Base-by-base conservation (phyloP, 345 rosid genomes). In the Sisymbrium irio region DNA sequence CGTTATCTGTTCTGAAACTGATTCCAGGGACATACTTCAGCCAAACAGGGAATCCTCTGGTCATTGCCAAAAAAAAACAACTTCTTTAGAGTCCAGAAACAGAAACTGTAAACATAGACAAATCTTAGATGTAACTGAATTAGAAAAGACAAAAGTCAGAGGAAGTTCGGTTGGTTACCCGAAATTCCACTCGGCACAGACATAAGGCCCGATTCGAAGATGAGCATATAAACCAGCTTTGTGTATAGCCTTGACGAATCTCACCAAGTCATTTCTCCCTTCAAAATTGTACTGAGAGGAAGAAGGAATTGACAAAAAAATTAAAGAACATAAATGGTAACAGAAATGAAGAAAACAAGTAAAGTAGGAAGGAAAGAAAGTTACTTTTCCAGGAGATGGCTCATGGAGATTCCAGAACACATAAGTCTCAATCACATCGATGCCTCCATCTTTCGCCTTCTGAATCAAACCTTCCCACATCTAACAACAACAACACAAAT, bases 321-420 rank as follows among this genome's bases (percentile, higher is more conserved):
- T 11, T 9, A 12, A 14, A 42, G 27, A 22, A 65, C 7, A 50
- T 17, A 59, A 56, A 18, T 3, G 4, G 12, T 9, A 62, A 64
- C 32, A 51, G 22, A 20, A 58, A 2, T 19, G 35, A 9, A 15
- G 4, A 12, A 9, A 22, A 18, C 22, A 17, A 55, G n/a, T n/a
- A n/a, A n/a, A n/a, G n/a, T n/a, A n/a, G n/a, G n/a, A 4, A 56
- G 49, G 17, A 2, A 56, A 57, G 33, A 27, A 14, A 66, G 14
- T 54, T 89, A 96, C 99, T 75, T 89, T 86, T 80, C 99, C 98
- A 69, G 86, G 98, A 82, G 96, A 78, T 25, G 97, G 98, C 80
- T 96, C 99, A 55, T 96, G 99, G 70, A 92, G 97, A 81, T 96
- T 96, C 99, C 99, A 96, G 71, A 96, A 96, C 0, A 96, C 98